Evolutionary conservation across 768 basidiomycete species (phyloP).

Genomic region (Steccherinum ochraceum): DNA sequence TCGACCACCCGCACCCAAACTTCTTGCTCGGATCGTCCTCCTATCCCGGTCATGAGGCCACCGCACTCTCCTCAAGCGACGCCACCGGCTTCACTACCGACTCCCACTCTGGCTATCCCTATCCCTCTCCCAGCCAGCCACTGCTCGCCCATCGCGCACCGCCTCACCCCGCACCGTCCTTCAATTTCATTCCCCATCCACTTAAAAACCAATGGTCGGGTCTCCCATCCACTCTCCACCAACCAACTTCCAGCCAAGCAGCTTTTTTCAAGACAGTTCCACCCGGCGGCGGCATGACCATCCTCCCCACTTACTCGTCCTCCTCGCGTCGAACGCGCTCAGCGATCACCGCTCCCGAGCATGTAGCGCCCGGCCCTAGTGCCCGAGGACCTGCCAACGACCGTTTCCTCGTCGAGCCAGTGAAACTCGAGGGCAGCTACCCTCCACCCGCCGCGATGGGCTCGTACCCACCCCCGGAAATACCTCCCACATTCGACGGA

Average conservation of each 20-base stretch:
- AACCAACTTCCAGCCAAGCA: background rate
- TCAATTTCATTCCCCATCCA: background rate
- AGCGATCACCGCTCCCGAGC: background rate
- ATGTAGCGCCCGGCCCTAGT: background rate
- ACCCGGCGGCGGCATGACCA: background rate
- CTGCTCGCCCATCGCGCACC: slow-evolving; percentile 6
- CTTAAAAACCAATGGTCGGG: slow-evolving; percentile 10
- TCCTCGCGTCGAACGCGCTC: background rate
- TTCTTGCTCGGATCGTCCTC: slow-evolving; percentile 20
- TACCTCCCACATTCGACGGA: background rate
- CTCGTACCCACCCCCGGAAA: slow-evolving; percentile 3
- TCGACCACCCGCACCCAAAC: slow-evolving; percentile 10
- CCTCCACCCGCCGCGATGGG: background rate
- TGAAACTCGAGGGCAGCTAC: background rate
- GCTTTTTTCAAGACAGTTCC: background rate
- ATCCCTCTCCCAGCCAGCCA: slow-evolving; percentile 11
- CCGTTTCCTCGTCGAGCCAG: background rate
- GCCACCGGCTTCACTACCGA: slow-evolving; percentile 8
- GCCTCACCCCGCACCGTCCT: slow-evolving; percentile 8
- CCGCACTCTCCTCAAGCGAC: slow-evolving; percentile 10
- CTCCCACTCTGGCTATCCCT: slow-evolving; percentile 11
- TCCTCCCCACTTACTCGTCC: background rate
- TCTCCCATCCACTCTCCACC: background rate
- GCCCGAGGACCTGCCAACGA: background rate
- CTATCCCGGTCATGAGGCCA: slow-evolving; percentile 1